Evolutionary conservation across 2,329 filamentous ascomycete species (phyloP), one percentile per base, ranked within the genome.

Genomic region (Verticillium albo-atrum): DNA sequence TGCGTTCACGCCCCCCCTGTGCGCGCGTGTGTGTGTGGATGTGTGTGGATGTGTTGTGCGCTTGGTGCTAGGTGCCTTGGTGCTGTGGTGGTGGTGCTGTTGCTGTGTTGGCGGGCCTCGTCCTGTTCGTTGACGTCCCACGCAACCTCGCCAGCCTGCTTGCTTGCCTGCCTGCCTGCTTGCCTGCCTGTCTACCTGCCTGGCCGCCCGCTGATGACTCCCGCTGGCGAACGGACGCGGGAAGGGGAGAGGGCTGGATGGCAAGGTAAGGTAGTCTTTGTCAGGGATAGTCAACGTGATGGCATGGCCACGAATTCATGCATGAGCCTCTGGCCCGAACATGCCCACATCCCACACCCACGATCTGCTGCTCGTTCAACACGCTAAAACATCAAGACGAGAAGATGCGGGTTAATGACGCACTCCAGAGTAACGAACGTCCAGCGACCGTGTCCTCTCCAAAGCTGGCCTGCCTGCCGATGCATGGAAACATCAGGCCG

Each of bases 301-400:
- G 70, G 67, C 71, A 74, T 71, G 69, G 72, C 74, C 75, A 78
- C 76, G 74, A 76, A 76, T 72, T 72, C 75, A 72, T 79, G 77
- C 77, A 79, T 77, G 69, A 71, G 68, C 66, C 58, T 57, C 51
- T 42, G 50, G 50, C 17, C 71, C 68, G 68, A 70, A 70, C 70
- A 72, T 66, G 68, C 68, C 67, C 42, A 47, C 42, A 20, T 47
- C 20, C n/a, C 71, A 66, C 68, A 68, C 56, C 63, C 61, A 54
- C 59, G 64, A 63, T 62, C 64, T 61, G 65, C 65, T 62, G 42
- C 42, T 64, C 65, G 66, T 64, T 68, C 67, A 62, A 28, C 61
- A 70, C 68, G 62, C 70, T 72, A 67, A 47, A 47, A 47, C 42
- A 47, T 23, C 42, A 47, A 47, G 42, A 47, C 9, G 14, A 12